Base-by-base conservation (phyloP, 805 yeast species). In the Starmerella potacharoeniae region DNA sequence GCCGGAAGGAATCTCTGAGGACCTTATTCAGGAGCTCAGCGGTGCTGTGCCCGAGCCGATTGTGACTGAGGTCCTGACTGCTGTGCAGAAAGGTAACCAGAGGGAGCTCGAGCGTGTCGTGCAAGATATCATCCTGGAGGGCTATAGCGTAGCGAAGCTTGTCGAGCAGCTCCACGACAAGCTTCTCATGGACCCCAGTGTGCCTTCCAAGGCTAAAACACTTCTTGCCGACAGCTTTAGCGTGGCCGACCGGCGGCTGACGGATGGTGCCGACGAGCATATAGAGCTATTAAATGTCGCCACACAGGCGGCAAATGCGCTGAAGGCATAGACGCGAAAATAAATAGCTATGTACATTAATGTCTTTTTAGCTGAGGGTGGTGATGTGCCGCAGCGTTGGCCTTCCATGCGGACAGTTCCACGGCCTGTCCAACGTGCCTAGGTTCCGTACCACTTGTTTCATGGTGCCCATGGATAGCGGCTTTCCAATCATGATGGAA, bases 331-430 rank as follows among this genome's bases (percentile, higher is more conserved):
- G 48, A 10, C 3, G 30, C 17, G 29, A 11, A 1, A 42, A 42
- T 33, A 28, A 34, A 14, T 42, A 16, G 13, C 4, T 45, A 5
- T 40, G 29, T 40, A 40, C 29, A 40, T 40, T 40, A 16, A 16
- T 28, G 10, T 33, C 17, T 16, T 29, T 22, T 45, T 46, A 63
- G 28, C 60, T 62, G 6, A 72, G 55, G 1, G 86, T 88, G 57
- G 83, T 79, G 56, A 91, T 73, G 68, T 91, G 97, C 54, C 98
- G 76, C 84, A 93, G 81, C 1, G 99, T 93, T 0, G 98, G 99
- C 59, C 99, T 73, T 0, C 99, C 98, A 69, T 93, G 99, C 0
- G 99, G 99, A 62, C 82, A 77, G 54, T 77, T 77, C 98, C 99
- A 93, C 0, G 99, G 99, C 65, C 87, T 86, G 58, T 88, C 90